Conservation (phyloP, 176 grass and related monocot genomes). For the Zizania latifolia region DNA sequence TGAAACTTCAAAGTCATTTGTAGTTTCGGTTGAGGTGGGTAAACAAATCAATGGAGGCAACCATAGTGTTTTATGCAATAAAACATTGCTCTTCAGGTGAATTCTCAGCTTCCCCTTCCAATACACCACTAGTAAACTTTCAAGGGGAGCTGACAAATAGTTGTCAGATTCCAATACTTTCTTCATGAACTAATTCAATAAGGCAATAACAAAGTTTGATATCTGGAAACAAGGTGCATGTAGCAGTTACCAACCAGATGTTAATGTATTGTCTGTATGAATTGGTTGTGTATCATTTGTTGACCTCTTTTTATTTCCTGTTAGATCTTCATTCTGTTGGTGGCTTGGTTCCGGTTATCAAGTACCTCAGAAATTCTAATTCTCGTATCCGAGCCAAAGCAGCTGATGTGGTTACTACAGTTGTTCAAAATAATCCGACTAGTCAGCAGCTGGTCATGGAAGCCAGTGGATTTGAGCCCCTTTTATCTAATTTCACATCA, state of each 20-base stretch:
- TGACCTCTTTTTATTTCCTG: not conserved
- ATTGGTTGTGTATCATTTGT: not conserved
- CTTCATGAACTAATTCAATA: slow-evolving; percentile 8
- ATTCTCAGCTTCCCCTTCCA: slow-evolving; percentile 50
- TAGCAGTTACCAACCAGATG: not conserved
- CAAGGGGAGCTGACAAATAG: slow-evolving; percentile 41
- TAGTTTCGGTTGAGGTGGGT: slow-evolving; percentile 49
- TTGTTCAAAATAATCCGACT: slow-evolving; percentile 93
- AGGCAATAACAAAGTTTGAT: not conserved
- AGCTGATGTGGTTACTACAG: slow-evolving; percentile 81
- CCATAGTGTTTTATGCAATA: slow-evolving; percentile 42
- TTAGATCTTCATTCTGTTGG: slow-evolving; percentile 85
- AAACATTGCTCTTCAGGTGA: slow-evolving; percentile 53
- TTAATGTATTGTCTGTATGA: not conserved
- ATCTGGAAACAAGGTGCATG: slow-evolving; percentile 2
- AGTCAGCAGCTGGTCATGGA: slow-evolving; percentile 94
- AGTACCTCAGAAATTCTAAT: slow-evolving; percentile 72
- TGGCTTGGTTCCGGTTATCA: slow-evolving; percentile 77
- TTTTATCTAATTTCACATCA: slow-evolving; percentile 74
- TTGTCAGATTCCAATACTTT: not conserved
- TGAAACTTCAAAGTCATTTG: slow-evolving; percentile 33
- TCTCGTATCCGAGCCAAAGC: slow-evolving; percentile 79
- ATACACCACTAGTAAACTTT: slow-evolving; percentile 9
- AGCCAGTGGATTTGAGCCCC: slow-evolving; percentile 84
- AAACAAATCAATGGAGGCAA: slow-evolving; percentile 47